phyloP scores from a whole-genome alignment of 768 basidiomycete species.

The Daedaleopsis sinensis region DNA sequence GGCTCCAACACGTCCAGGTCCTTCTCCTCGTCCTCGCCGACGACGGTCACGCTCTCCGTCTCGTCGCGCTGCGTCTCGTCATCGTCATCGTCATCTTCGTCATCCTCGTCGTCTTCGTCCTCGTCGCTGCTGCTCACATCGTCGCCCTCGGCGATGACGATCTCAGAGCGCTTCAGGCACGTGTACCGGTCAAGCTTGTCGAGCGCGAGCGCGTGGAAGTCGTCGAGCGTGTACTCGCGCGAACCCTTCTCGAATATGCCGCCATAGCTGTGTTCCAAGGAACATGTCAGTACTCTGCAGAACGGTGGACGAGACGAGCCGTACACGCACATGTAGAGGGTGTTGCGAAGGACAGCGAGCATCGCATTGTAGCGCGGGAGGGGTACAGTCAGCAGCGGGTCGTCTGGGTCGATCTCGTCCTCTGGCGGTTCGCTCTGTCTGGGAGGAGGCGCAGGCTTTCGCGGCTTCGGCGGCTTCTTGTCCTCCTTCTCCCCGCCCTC shows the following conservation, averaged over 20 bases:
- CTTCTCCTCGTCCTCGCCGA: conserved; percentile 25
- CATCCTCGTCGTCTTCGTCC: conserved; percentile 56
- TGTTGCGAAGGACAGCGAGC: conserved; percentile 83
- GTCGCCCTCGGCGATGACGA: conserved; percentile 64
- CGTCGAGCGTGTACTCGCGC: conserved; percentile 87
- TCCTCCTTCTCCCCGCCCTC: conserved; percentile 14
- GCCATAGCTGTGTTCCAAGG: conserved; percentile 61
- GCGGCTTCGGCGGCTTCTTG: conserved; percentile 4
- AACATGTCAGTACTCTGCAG: background rate
- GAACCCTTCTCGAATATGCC: conserved; percentile 86
- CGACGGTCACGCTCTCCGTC: conserved; percentile 27
- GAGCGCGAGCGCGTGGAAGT: conserved; percentile 78
- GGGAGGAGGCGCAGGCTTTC: background rate
- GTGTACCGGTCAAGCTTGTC: conserved; percentile 83
- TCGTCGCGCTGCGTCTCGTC: conserved; percentile 39
- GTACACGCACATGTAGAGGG: conserved; percentile 76
- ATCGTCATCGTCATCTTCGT: conserved; percentile 51
- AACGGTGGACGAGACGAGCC: background rate
- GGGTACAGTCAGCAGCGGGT: conserved; percentile 61
- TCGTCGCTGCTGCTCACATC: conserved; percentile 65
- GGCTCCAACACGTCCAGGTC: conserved; percentile 30
- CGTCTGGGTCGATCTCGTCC: conserved; percentile 56
- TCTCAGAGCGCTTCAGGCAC: conserved; percentile 70
- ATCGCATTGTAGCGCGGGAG: conserved; percentile 85
- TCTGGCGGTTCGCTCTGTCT: conserved; percentile 15